Evolutionary conservation across 1,139 yeast genomes (phyloP).

Genomic region (Sugiyamaella neomexicana): DNA sequence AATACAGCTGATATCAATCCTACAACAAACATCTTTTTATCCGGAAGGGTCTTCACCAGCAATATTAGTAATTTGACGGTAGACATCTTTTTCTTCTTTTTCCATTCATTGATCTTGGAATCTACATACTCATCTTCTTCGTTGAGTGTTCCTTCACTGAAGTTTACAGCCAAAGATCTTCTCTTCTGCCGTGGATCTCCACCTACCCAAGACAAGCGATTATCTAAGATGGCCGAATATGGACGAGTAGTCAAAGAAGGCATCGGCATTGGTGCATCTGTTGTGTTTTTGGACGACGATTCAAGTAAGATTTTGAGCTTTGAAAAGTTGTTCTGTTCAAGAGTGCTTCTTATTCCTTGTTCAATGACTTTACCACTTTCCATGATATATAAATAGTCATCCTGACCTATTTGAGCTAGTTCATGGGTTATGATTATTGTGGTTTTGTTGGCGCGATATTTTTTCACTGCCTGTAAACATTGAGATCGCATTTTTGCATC

Average conservation of each 20-base stretch:
- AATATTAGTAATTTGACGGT: background rate
- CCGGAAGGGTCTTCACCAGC: slow-evolving; percentile 25
- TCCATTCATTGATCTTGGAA: background rate
- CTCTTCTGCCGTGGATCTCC: background rate
- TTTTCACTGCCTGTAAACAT: slow-evolving; percentile 45
- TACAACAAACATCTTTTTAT: slow-evolving; percentile 43
- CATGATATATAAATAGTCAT: slow-evolving; percentile 59
- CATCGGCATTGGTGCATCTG: background rate
- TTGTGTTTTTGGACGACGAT: background rate
- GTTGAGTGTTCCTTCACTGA: background rate
- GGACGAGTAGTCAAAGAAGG: background rate
- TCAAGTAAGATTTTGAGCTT: slow-evolving; percentile 1
- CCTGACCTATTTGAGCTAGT: slow-evolving; percentile 51
- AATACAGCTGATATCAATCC: slow-evolving; percentile 58
- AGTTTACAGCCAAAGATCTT: background rate
- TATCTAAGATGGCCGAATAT: background rate
- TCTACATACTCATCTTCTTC: slow-evolving; percentile 7
- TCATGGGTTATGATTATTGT: slow-evolving; percentile 85
- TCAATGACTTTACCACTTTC: slow-evolving; percentile 57
- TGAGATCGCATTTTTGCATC: slow-evolving; percentile 52
- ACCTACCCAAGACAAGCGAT: background rate
- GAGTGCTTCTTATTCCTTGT: slow-evolving; percentile 44
- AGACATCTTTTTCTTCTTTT: slow-evolving; percentile 16
- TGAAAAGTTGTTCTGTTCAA: slow-evolving; percentile 31
- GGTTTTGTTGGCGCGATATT: slow-evolving; percentile 67